Conservation (phyloP, 176 grass and related monocot species). For the Cenchrus purpureus region DNA sequence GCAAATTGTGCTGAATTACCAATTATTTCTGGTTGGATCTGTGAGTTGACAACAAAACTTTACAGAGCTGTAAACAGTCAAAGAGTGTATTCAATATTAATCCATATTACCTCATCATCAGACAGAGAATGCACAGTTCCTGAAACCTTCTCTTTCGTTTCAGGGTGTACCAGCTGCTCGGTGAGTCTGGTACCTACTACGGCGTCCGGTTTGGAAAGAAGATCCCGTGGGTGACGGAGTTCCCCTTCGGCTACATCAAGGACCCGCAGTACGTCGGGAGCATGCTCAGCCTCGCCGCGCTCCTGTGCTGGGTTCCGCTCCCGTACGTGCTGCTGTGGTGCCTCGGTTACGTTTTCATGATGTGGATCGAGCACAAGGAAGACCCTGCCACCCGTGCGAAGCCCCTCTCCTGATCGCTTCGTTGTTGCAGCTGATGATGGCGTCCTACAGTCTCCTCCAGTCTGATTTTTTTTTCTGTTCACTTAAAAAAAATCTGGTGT, state of each 20-base stretch:
- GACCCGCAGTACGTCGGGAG: slow-evolving; percentile 92
- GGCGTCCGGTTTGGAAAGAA: slow-evolving; percentile 75
- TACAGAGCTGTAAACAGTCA: not conserved
- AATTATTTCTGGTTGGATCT: not conserved
- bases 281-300: slow-evolving; percentile 69
- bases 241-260: slow-evolving; percentile 89
- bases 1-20: not conserved
- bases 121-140: not conserved
- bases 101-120: too few species aligned
- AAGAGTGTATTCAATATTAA: not conserved
- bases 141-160: slow-evolving; percentile 26
- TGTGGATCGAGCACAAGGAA: slow-evolving; percentile 75
- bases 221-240: slow-evolving; percentile 78
- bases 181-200: slow-evolving; percentile 89
- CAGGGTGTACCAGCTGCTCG: slow-evolving; percentile 94
- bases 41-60: not conserved
- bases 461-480: not conserved
- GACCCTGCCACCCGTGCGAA: slow-evolving; percentile 76
- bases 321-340: slow-evolving; percentile 76
- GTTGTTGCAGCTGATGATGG: not conserved
- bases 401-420: slow-evolving; percentile 42
- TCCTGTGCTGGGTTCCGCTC: slow-evolving; percentile 76
- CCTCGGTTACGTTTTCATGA: slow-evolving; percentile 85
- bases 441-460: not conserved
- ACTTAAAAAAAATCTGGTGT: not conserved